Evolutionary conservation across 2,329 filamentous ascomycete species (phyloP), one percentile per base, ranked within the genome.

Genomic region (Mariannaea elegans): DNA sequence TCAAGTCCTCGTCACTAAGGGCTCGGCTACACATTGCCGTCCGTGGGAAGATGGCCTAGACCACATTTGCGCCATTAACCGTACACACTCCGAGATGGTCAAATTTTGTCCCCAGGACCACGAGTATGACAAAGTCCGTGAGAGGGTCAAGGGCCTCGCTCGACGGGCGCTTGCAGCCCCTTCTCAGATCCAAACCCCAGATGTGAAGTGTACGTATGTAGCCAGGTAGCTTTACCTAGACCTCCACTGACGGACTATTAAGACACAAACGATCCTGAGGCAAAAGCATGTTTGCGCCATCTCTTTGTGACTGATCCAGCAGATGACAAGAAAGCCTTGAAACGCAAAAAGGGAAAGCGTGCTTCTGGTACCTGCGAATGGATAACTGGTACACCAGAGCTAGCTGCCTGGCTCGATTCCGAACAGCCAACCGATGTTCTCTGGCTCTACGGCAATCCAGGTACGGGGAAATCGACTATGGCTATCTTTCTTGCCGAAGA

Each of bases 51-150:
- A 58, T 19, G 61, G 62, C 8, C 23, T 59, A 7, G 54, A 69
- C 24, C 56, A 69, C 31, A 66, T 66, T 4, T 66, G 58, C 42
- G 51, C 67, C 3, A 42, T 72, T 19, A 16, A 48, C n/a, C 61
- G 67, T 2, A 56, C 56, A n/a, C 67, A 72, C 50, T 69, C 65
- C 9, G 59, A 68, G 2, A 62, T 72, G 58, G 67, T 72, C 52
- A 71, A 71, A 31, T 71, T 68, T 59, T 52, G 50, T n/a, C 45
- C 31, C 7, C 27, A 65, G 1, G 67, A 72, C 45, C 14, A 19
- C 3, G 44, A 47, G 16, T 34, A 47, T 14, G 27, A 12, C 4
- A 24, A 58, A 23, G 56, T 34, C 24, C 6, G 24, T 14, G 52
- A 32, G 13, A 59, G 31, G 3, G 21, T 65, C 9, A 52, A 18